Evolutionary conservation across 306 rosid genomes (phyloP).

Genomic region (Pueraria montana): DNA sequence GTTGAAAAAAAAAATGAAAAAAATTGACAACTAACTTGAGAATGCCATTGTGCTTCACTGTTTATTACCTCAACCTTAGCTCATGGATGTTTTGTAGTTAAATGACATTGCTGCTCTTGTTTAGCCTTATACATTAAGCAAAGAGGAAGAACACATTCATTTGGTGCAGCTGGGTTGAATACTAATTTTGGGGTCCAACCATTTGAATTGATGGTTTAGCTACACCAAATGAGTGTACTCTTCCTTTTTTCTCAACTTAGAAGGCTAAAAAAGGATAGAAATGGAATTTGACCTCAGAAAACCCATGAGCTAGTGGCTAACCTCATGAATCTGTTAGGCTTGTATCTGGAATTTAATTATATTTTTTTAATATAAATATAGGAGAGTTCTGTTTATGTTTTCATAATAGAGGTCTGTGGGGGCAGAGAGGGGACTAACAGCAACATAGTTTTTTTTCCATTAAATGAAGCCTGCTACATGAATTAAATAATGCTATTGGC

Average conservation of each 20-base stretch:
- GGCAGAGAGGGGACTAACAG: not conserved
- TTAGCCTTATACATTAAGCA: not conserved
- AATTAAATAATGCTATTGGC: not conserved
- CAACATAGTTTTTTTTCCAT: not conserved
- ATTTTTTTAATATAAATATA: not conserved
- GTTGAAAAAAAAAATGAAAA: not conserved
- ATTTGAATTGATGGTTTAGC: slow-evolving; percentile 11
- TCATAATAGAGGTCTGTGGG: not conserved
- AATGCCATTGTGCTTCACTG: not conserved
- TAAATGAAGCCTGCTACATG: not conserved
- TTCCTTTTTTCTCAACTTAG: not conserved
- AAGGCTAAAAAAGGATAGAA: not conserved
- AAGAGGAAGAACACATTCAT: not conserved
- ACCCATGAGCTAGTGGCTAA: not conserved
- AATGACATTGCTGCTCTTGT: not conserved
- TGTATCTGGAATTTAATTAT: not conserved
- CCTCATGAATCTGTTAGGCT: not conserved
- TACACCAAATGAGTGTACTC: not conserved
- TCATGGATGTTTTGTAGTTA: not conserved
- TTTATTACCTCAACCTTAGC: not conserved
- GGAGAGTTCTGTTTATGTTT: not conserved
- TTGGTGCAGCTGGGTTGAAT: not conserved
- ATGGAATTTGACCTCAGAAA: not conserved
- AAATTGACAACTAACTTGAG: not conserved
- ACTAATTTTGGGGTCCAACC: not conserved